Base-by-base conservation (phyloP, 768 basidiomycete genomes). In the Lentinula aciculospora region DNA sequence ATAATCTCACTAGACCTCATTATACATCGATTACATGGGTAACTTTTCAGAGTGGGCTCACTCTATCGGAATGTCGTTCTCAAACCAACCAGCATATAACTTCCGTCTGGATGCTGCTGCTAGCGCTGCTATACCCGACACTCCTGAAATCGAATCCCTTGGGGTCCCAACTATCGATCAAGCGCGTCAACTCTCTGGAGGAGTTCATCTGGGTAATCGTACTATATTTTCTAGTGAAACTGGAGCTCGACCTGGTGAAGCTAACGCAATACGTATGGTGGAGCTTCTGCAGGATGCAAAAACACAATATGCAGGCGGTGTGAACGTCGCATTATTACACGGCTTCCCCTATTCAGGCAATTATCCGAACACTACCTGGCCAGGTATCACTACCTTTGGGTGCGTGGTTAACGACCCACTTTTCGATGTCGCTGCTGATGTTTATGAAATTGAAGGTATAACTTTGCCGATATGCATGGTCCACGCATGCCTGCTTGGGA, bases 261-360 rank as follows among this genome's bases (percentile, higher is more conserved):
- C 57, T 5, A 57, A 45, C 21, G 32, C 57, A 2, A 58, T 62
- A 17, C 56, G 59, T 15, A 62, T 62, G 56, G n/a, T 54, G 15
- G 59, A 62, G 4, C 42, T 62, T 1, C 13, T 62, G 32, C 39
- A 57, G 42, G 57, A 62, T 27, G 59, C 62, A 15, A 60, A 62
- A 25, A 56, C 48, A 2, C 59, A 60, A 36, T 62, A 62, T 40
- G 62, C 62, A 1, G 62, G 53, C 15, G 62, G 62, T 4, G 62
- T 62, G 12, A 62, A 60, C 19, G 34, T 62, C 17, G 62, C 54
- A 21, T 45, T 62, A 29, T 39, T 62, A 15, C 62, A 62, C 44
- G 62, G 62, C 9, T 62, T 60, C 37, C 59, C 62, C 19, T 62
- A 62, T 58, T 62, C 62, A 7, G 62, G 62, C 3, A 23, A 59